Evolutionary conservation across 2,329 filamentous ascomycete species (phyloP), one percentile per base, ranked within the genome.

Genomic region (Aspergillus calidoustus): DNA sequence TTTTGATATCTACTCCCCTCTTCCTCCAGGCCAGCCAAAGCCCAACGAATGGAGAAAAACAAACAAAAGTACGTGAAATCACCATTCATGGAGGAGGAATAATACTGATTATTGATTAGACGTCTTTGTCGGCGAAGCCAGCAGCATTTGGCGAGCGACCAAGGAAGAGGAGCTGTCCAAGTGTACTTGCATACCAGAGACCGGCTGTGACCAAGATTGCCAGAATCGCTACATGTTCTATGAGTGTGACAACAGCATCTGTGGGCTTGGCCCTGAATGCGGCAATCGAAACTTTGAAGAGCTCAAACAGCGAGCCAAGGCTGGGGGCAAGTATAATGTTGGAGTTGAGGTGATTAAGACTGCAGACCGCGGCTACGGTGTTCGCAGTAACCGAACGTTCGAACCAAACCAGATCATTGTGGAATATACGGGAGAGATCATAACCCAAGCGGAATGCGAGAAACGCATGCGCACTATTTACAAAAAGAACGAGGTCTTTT

Each of bases 161-260:
- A 90, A 90, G 43, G 87, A 89, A 62, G 86, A 89, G 68, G 88
- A 92, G 69, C 86, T 91, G 64, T 92, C 90, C 62, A 86, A 87
- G 73, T 96, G 93, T 73, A 88, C 92, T 61, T 96, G 93, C 79
- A 87, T 81, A 47, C 82, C 86, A 7, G 91, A 93, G 57, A 87
- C 89, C 57, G 93, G 92, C 41, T 98, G 95, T 71, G 91, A 88
- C 65, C 92, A 97, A 65, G 86, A 91, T 70, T 99, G 95, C 78
- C 91, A 97, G 73, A 99, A 99, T 76, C 86, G 93, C 64, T 93
- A 93, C 76, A 98, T 98, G 93, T 88, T 96, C 59, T 98, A 97
- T 76, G 95, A 99, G 79, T 99, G 95, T 75, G 92, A 98, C 75
- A 86, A 90, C 51, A 89, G 85, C 60, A 99, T 97, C 75, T 99